These are phyloP conservation scores for Pestalotiopsis sp. DNA, from an alignment of 2,329 filamentous ascomycete genomes.

Conservation along the genomic window DNA sequence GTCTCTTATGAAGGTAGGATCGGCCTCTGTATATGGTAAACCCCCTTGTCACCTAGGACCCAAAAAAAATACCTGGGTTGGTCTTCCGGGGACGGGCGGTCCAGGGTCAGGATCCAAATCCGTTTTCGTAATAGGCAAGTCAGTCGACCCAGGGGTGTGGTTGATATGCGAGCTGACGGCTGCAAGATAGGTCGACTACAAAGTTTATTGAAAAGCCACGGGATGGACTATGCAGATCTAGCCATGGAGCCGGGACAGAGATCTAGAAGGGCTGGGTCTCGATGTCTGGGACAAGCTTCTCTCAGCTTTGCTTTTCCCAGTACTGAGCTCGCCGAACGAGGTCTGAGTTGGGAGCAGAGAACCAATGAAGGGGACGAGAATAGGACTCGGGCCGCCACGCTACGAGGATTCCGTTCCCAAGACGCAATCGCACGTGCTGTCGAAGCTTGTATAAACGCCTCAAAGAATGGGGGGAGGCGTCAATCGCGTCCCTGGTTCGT, in stretches of 20 bases:
- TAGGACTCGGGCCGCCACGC: neutral
- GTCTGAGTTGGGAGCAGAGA: neutral
- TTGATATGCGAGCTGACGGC: slow-evolving; percentile 10
- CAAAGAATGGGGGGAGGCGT: neutral
- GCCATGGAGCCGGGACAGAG: neutral
- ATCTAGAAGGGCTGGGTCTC: neutral
- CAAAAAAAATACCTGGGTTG: slow-evolving; percentile 2
- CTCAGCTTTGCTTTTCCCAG: slow-evolving; percentile 6
- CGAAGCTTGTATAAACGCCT: slow-evolving; percentile 1
- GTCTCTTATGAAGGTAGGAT: slow-evolving; percentile 6
- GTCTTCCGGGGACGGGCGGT: neutral
- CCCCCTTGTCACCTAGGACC: slow-evolving; percentile 6
- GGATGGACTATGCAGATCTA: slow-evolving; percentile 6
- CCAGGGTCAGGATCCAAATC: slow-evolving; percentile 8
- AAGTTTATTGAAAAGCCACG: slow-evolving; percentile 12
- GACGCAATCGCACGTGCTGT: slow-evolving; percentile 17
- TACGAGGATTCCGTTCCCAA: neutral
- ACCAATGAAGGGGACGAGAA: slow-evolving; percentile 5
- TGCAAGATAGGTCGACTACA: slow-evolving; percentile 1
- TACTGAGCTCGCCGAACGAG: neutral
- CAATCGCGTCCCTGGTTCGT: slow-evolving; percentile 4
- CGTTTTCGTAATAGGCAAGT: slow-evolving; percentile 9
- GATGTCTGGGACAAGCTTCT: neutral
- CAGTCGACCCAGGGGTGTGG: slow-evolving; percentile 11
- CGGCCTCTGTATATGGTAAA: slow-evolving; percentile 4